phyloP scores from a whole-genome alignment of 495 filamentous ascomycete genomes.

The Aspergillus conjunctus region DNA sequence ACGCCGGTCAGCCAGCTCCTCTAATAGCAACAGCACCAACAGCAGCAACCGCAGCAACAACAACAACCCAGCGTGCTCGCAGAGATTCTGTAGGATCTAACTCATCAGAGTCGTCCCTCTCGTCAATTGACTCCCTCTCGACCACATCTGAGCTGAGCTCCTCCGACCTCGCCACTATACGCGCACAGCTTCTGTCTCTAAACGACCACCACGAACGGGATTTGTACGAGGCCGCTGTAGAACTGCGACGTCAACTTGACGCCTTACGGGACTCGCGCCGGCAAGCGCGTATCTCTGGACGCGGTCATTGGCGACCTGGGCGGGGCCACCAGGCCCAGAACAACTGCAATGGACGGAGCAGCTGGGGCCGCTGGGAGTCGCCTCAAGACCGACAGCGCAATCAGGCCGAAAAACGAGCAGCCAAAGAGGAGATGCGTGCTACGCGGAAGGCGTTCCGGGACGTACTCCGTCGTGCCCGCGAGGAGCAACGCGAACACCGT shows the following conservation, averaged over 20 bases:
- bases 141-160: conserved; percentile 45
- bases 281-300: conserved; percentile 32
- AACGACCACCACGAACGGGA: conserved; percentile 45
- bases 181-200: conserved; percentile 42
- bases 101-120: conserved; percentile 43
- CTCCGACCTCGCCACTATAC: conserved; percentile 45
- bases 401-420: conserved; percentile 32
- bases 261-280: conserved; percentile 43
- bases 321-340: conserved; percentile 23
- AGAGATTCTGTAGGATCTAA: conserved; percentile 39
- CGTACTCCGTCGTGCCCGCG: conserved; percentile 41
- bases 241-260: conserved; percentile 42
- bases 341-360: conserved; percentile 19
- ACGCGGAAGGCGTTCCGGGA: conserved; percentile 46
- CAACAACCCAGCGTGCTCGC: conserved; percentile 28
- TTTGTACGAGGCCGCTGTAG: conserved; percentile 42
- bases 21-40: conserved; percentile 1
- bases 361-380: conserved; percentile 47
- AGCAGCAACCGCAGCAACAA: conserved; percentile 16
- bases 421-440: conserved; percentile 45
- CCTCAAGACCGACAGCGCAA: conserved; percentile 41
- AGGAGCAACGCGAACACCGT: conserved; percentile 41
- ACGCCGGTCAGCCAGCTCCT: not conserved
- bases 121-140: conserved; percentile 46
- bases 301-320: conserved; percentile 31